Percentiles rank a stretch among this genome's conserved stretches.
These are phyloP conservation scores for Cryptococcus floricola DNA, from an alignment of 1,284 basidiomycete species.

Conservation along the genomic window DNA sequence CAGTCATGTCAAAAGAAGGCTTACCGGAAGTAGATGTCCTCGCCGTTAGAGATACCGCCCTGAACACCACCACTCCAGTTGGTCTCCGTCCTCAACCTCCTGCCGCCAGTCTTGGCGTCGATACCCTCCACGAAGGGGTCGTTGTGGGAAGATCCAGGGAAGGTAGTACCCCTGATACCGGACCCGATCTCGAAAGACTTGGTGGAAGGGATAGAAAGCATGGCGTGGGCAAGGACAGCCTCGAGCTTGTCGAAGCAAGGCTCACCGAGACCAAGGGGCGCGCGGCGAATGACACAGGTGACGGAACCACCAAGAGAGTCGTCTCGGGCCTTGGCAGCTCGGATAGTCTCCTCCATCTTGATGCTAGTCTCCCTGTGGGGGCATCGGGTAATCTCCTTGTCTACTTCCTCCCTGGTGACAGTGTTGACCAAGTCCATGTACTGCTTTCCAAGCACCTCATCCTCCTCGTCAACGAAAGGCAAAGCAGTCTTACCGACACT, in stretches of 20 bases:
- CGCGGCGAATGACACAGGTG: constrained; percentile 89
- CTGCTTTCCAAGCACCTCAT: constrained; percentile 77
- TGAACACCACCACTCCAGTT: constrained; percentile 99
- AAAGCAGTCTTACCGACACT: constrained; percentile 91
- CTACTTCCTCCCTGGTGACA: constrained; percentile 82
- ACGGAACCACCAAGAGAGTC: constrained; percentile 98
- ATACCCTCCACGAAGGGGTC: constrained; percentile 73
- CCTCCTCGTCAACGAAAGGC: constrained; percentile 59
- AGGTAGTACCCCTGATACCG: constrained; percentile 92
- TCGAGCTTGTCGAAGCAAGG: constrained; percentile 99
- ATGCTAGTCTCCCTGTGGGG: constrained; percentile 83
- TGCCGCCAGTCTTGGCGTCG: constrained; percentile 55
- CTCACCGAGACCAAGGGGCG: constrained; percentile 89
- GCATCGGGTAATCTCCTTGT: constrained; percentile 82
- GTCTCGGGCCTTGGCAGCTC: constrained; percentile 81
- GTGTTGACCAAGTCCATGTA: constrained; percentile 75
- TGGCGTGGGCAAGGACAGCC: constrained; percentile 91
- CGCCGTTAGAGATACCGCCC: constrained; percentile 96
- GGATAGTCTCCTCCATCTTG: constrained; percentile 89
- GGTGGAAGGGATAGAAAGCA: constrained; percentile 98
- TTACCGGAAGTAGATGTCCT: constrained; percentile 95
- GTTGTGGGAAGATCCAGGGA: constrained; percentile 90
- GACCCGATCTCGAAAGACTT: constrained; percentile 98
- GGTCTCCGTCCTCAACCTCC: constrained; percentile 70
- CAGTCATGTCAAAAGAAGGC: constrained; percentile 18